phyloP scores from a whole-genome alignment of 164 flowering plant species.

The Vitis amurensis region DNA sequence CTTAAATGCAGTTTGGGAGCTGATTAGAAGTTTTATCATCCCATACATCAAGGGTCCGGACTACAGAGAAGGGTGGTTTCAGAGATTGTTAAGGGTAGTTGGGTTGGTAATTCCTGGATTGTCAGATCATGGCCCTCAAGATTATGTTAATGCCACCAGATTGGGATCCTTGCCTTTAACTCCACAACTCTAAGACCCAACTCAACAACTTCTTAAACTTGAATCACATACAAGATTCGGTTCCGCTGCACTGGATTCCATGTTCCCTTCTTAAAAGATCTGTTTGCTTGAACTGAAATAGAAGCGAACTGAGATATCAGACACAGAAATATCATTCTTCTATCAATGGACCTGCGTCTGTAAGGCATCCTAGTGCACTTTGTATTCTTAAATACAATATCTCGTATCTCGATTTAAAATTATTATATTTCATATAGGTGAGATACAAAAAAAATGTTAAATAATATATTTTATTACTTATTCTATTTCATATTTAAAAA shows the following conservation, averaged over 20 bases:
- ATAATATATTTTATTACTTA: no score
- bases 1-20: constrained; percentile 68
- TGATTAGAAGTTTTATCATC: constrained; percentile 51
- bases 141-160: constrained; percentile 61
- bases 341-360: no score
- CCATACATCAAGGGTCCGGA: constrained; percentile 38
- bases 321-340: no score
- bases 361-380: no score
- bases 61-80: constrained; percentile 53
- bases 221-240: not conserved
- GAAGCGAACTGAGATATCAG: no score
- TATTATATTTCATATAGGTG: no score
- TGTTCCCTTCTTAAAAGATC: no score
- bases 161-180: constrained; percentile 26
- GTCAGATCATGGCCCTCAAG: constrained; percentile 52
- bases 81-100: constrained; percentile 36
- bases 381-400: no score
- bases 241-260: not conserved
- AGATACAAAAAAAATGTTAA: no score
- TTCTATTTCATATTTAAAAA: no score
- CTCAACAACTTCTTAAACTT: constrained; percentile 1
- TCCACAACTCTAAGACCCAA: not conserved
- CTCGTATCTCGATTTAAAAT: no score
- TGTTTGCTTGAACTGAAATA: no score
- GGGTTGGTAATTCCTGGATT: constrained; percentile 67